Conservation (phyloP, 352 stramenopile genomes). For the Pilasporangium apinafurcum region DNA sequence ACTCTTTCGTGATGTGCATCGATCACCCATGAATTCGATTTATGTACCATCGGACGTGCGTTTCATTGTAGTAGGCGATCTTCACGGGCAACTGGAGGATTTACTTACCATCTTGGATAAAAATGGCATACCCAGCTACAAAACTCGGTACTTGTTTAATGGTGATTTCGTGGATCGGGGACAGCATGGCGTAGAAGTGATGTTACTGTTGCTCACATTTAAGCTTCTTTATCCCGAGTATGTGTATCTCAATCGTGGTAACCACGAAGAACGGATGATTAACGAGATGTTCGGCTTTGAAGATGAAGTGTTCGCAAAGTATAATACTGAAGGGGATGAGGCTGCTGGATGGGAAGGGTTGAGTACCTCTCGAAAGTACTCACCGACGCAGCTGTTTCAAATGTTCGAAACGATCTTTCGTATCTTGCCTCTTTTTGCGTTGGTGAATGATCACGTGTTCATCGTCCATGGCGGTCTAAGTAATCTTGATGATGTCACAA, state of each 20-base stretch:
- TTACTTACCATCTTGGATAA: conserved; percentile 91
- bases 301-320: conserved; percentile 79
- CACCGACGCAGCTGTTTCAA: conserved; percentile 71
- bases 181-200: conserved; percentile 89
- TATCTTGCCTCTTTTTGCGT: conserved; percentile 82
- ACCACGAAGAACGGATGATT: conserved; percentile 93
- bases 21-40: conserved; percentile 69
- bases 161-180: conserved; percentile 95
- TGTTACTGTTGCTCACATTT: conserved; percentile 85
- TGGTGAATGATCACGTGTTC: conserved; percentile 90
- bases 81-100: conserved; percentile 92
- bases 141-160: conserved; percentile 94
- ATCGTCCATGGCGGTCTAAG: conserved; percentile 92
- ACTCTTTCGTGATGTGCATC: conserved; percentile 35
- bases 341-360: conserved; percentile 46
- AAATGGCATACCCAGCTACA: conserved; percentile 82
- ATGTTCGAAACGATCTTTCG: conserved; percentile 86
- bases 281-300: conserved; percentile 90
- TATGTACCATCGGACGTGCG: conserved; percentile 70
- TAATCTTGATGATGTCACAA: conserved; percentile 78
- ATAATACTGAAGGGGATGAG: conserved; percentile 75
- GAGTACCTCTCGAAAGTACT: conserved; percentile 62
- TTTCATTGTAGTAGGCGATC: conserved; percentile 90
- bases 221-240: conserved; percentile 85
- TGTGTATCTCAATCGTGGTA: conserved; percentile 93